Base-by-base conservation (phyloP, 345 rosid genomes). In the Eucalyptus shirleyi region DNA sequence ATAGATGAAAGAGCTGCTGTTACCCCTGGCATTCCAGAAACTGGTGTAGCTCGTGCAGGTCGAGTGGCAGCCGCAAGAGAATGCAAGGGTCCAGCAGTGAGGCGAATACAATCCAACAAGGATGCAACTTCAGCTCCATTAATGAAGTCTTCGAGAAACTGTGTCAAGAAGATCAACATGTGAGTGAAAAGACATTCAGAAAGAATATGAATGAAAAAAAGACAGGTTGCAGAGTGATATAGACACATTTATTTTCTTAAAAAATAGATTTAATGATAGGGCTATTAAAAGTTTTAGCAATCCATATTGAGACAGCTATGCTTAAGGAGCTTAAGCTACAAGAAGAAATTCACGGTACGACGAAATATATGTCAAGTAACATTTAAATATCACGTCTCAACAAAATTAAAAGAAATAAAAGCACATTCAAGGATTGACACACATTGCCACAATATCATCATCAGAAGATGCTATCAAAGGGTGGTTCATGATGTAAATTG, bases 61-160 rank as follows among this genome's bases (percentile, higher is more conserved):
- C 99, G 97, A 89, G 99, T 98, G 60, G 99, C 99, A 72, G 98
- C 99, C 24, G 98, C 98, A 92, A 98, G 95, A 88, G 99, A 99
- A 93, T 95, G 96, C 93, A 98, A 93, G 80, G 99, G 99, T 69
- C 99, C 99, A 12, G 98, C 97, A 91, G 99, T 97, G 56, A 98
- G 97, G 88, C 99, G 98, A 92, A 98, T 97, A 93, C 99, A 97
- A 91, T 98, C 99, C 96, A 98, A 93, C 88, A 98, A 96, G 42
- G 99, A 97, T 90, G 96, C 96, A 91, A 98, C 98, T 93, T 97
- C 99, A 55, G 92, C 99, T 87, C 99, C 99, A 93, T 98, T 97
- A 88, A 97, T 97, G 91, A 97, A 98, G 92, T 96, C 99, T 90
- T 98, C 88, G 47, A 90, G 87, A 89, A 91, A 90, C 92, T 90